phyloP scores from a whole-genome alignment of 768 basidiomycete genomes.

The Tephrocybe sp. region DNA sequence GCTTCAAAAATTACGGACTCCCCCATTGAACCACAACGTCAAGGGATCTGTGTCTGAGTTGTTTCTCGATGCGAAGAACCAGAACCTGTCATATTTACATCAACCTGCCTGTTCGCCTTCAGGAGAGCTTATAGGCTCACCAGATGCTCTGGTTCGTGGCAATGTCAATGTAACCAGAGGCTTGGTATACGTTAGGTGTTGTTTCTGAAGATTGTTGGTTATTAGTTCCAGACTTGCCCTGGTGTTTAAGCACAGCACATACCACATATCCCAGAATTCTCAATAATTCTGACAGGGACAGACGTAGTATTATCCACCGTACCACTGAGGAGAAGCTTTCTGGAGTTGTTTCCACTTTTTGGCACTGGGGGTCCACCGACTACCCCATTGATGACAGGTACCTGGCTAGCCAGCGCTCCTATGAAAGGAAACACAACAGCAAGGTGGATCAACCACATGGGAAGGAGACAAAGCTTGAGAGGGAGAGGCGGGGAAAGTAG shows the following conservation, averaged over 20 bases:
- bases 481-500: not conserved
- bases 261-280: slow-evolving; percentile 65
- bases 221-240: not conserved
- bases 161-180: slow-evolving; percentile 64
- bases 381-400: slow-evolving; percentile 47
- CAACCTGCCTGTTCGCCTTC: not conserved
- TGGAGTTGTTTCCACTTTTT: slow-evolving; percentile 6
- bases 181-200: slow-evolving; percentile 55
- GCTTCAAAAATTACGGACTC: slow-evolving; percentile 28
- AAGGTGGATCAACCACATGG: not conserved
- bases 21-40: slow-evolving; percentile 65
- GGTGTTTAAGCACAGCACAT: slow-evolving; percentile 5
- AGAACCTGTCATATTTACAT: not conserved
- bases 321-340: slow-evolving; percentile 6
- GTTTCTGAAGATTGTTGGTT: slow-evolving; percentile 36
- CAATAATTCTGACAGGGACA: slow-evolving; percentile 48
- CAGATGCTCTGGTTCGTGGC: slow-evolving; percentile 55
- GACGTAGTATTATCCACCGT: slow-evolving; percentile 29
- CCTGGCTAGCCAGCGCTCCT: slow-evolving; percentile 26
- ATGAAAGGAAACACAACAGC: not conserved
- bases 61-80: slow-evolving; percentile 59
- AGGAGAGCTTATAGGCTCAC: slow-evolving; percentile 24
- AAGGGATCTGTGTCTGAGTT: slow-evolving; percentile 59
- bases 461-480: not conserved
- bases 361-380: slow-evolving; percentile 39